Base-by-base conservation (phyloP, 495 filamentous ascomycete genomes). In the Acidiella bohemica region DNA sequence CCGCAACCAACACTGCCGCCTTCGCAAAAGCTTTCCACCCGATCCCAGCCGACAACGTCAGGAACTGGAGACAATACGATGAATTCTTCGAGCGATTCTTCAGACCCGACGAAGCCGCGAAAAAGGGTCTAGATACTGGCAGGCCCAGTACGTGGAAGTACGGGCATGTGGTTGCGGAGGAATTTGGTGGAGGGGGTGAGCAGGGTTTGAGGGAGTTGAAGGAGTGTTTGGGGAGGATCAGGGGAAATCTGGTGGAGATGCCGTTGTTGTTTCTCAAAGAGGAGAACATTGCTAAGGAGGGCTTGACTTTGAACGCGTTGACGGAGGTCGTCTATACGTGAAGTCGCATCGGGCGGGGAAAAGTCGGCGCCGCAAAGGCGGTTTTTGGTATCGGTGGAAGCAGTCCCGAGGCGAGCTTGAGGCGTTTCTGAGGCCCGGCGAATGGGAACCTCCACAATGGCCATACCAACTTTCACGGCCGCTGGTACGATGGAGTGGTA, bases 201-300 rank as follows among this genome's bases (percentile, higher is more conserved):
- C 59, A 72, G 64, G 87, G 62, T 13, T 62, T 75, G 18, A 56
- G 54, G 24, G 80, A 90, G 65, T 68, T 96, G 27, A 96, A 96
- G 67, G 84, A 83, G 24, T 66, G 76, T 59, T 60, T 96, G 41
- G 73, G 71, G 39, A 67, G 70, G 36, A 68, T 94, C 11, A 76
- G 76, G 48, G 88, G 88, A 0, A 84, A 73, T 11, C 54, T 94
- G 30, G 85, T 94, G 17, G 81, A 93, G 66, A 94, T 94, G 88
- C 84, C 87, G 36, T 63, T 96, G 51, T 66, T 81, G 47, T 96
- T 96, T 60, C 60, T 96, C 57, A 77, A 77, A 51, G 81, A 84
- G 19, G 73, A 83, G 58, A 85, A 94, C 62, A 72, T 96, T 56
- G 88, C 87, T 4, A 76, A 87, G 67, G 74, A 84, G 46, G 88